Conservation (phyloP, 106 monocot genomes). For the Dendrobium chrysotoxum region DNA sequence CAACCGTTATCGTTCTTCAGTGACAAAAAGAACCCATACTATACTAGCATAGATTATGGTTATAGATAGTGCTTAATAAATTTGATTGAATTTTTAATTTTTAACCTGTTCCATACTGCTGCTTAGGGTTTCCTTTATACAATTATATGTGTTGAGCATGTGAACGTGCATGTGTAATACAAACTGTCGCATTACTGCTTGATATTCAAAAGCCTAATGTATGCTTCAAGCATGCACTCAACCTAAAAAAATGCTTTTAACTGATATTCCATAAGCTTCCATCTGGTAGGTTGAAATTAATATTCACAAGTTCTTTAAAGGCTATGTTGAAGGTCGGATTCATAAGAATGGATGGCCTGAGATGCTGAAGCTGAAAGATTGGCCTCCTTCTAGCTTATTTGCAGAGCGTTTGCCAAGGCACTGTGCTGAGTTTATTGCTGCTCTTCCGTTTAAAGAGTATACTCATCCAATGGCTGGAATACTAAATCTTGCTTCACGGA, state of each 20-base stretch:
- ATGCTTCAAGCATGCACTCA: not conserved
- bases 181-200: not conserved
- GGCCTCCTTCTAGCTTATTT: slow-evolving; percentile 28
- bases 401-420: slow-evolving; percentile 39
- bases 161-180: not conserved
- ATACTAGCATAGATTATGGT: not conserved
- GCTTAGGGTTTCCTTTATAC: not conserved
- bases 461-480: slow-evolving; percentile 24
- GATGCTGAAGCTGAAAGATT: slow-evolving; percentile 38
- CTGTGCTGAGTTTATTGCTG: slow-evolving; percentile 23
- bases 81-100: not conserved
- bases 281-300: slow-evolving; percentile 29
- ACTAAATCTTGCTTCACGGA: slow-evolving; percentile 25
- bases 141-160: not conserved
- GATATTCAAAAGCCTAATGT: not conserved
- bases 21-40: not conserved
- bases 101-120: not conserved
- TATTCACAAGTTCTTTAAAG: slow-evolving; percentile 26
- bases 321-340: slow-evolving; percentile 26
- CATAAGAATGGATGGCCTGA: slow-evolving; percentile 33
- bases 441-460: slow-evolving; percentile 31
- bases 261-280: not conserved
- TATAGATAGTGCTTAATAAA: not conserved
- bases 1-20: not conserved
- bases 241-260: not conserved